Conservation (phyloP, 352 stramenopile species). For the Phytophthora rubi region DNA sequence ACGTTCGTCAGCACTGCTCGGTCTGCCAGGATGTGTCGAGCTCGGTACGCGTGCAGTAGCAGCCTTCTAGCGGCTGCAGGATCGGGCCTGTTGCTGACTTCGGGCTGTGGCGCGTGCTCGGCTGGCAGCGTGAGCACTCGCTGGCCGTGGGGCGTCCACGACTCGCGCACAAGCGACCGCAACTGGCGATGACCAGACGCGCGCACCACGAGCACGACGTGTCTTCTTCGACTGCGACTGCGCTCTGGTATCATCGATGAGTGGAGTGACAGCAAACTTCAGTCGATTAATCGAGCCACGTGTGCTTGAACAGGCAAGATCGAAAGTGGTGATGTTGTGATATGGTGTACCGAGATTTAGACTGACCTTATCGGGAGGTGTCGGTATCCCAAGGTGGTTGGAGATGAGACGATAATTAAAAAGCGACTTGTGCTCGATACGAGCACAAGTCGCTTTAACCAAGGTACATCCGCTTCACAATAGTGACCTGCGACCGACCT, state of each 20-base stretch:
- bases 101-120: slow-evolving; percentile 4
- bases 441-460: not conserved
- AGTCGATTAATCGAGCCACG: not conserved
- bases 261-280: not conserved
- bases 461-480: not conserved
- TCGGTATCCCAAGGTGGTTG: not conserved
- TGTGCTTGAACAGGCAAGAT: slow-evolving; percentile 8
- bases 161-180: not conserved
- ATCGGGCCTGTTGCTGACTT: slow-evolving; percentile 5
- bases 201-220: slow-evolving; percentile 19
- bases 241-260: slow-evolving; percentile 16
- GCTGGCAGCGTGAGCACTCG: slow-evolving; percentile 15
- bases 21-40: slow-evolving; percentile 30
- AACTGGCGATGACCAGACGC: slow-evolving; percentile 4
- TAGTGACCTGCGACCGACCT: too few species aligned
- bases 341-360: slow-evolving; percentile 9
- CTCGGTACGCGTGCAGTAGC: slow-evolving; percentile 29
- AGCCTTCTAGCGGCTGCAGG: slow-evolving; percentile 4
- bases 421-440: too few species aligned
- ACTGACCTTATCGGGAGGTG: not conserved
- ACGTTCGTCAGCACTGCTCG: slow-evolving; percentile 27
- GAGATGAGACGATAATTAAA: not conserved
- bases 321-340: slow-evolving; percentile 3
- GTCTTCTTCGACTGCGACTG: slow-evolving; percentile 12
- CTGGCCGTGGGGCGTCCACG: slow-evolving; percentile 18